Percentiles rank a stretch among this genome's conserved stretches.
These are phyloP conservation scores for Globisporangium echinulatum DNA, from an alignment of 352 stramenopile species.

Conservation along the genomic window DNA sequence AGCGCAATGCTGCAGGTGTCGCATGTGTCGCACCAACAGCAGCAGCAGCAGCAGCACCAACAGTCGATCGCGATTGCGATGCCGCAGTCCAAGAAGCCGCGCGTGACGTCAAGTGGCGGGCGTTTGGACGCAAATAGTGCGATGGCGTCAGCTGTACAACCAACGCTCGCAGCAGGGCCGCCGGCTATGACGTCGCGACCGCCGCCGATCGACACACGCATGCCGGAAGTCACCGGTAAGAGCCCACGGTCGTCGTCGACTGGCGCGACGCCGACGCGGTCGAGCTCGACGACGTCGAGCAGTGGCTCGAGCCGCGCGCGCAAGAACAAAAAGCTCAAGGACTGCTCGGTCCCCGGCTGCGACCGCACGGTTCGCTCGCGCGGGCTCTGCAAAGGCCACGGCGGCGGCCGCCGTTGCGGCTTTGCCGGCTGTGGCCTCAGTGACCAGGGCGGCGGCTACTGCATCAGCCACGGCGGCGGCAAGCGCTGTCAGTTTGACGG, in stretches of 20 bases:
- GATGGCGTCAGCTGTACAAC: too few relatives aligned
- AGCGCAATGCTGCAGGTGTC: slow-evolving; percentile 11
- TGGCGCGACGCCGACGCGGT: slow-evolving; percentile 30
- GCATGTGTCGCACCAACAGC: slow-evolving; percentile 12
- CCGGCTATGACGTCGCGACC: slow-evolving; percentile 13
- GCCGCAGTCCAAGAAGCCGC: slow-evolving; percentile 4
- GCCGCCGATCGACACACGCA: slow-evolving; percentile 45
- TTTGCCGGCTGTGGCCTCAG: slow-evolving; percentile 64
- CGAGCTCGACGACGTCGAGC: slow-evolving; percentile 23
- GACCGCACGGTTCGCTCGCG: slow-evolving; percentile 71
- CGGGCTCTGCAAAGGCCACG: slow-evolving; percentile 76
- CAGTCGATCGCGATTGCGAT: slow-evolving; percentile 5
- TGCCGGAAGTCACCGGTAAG: slow-evolving; percentile 10
- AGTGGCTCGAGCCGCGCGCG: slow-evolving; percentile 27
- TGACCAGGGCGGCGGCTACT: slow-evolving; percentile 72
- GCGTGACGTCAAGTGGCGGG: background rate
- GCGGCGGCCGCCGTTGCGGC: slow-evolving; percentile 64
- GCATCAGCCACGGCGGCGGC: slow-evolving; percentile 79
- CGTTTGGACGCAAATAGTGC: too few relatives aligned
- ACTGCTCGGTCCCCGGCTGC: slow-evolving; percentile 72
- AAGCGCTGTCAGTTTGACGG: slow-evolving; percentile 70
- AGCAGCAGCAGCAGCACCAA: slow-evolving; percentile 12
- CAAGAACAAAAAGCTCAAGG: slow-evolving; percentile 82
- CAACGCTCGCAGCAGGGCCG: too few relatives aligned
- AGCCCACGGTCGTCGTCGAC: slow-evolving; percentile 7